Percentiles rank a stretch among this genome's conserved stretches.
Evolutionary conservation across 495 filamentous ascomycete species (phyloP).

Genomic region (Tuber microsphaerosporum): DNA sequence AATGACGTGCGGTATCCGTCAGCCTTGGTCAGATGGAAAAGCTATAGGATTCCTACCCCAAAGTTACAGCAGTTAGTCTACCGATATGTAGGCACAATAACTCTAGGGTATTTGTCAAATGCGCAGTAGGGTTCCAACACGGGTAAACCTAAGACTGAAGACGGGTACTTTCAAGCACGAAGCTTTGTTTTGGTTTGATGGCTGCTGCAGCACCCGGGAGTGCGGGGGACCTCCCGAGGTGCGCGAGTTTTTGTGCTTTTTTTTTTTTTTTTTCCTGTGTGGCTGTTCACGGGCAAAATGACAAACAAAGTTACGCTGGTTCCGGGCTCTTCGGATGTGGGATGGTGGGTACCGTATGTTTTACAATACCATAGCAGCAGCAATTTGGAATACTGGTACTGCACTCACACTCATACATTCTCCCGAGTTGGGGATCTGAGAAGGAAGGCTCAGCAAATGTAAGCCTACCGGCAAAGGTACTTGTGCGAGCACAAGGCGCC

Average conservation of each 20-base stretch:
- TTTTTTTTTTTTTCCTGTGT: not conserved
- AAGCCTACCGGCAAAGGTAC: not conserved
- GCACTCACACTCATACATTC: not conserved
- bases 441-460: not conserved
- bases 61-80: not conserved
- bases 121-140: not conserved
- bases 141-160: not conserved
- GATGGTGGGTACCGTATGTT: not conserved
- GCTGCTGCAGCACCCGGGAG: not conserved
- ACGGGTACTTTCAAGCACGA: not conserved
- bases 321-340: not conserved
- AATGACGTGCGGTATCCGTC: not conserved
- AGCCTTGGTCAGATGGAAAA: not conserved
- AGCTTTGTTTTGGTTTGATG: not conserved
- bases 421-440: not conserved
- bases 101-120: not conserved
- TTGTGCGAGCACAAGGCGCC: not conserved
- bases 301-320: not conserved
- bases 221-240: not conserved
- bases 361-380: not conserved
- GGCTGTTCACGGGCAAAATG: not conserved
- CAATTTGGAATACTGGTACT: too few relatives aligned
- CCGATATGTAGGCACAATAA: too few relatives aligned
- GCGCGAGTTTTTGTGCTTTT: not conserved
- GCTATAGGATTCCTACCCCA: not conserved